These are phyloP conservation scores for Aspergillus ustus DNA, from an alignment of 2,329 filamentous ascomycete genomes.

Conservation along the genomic window DNA sequence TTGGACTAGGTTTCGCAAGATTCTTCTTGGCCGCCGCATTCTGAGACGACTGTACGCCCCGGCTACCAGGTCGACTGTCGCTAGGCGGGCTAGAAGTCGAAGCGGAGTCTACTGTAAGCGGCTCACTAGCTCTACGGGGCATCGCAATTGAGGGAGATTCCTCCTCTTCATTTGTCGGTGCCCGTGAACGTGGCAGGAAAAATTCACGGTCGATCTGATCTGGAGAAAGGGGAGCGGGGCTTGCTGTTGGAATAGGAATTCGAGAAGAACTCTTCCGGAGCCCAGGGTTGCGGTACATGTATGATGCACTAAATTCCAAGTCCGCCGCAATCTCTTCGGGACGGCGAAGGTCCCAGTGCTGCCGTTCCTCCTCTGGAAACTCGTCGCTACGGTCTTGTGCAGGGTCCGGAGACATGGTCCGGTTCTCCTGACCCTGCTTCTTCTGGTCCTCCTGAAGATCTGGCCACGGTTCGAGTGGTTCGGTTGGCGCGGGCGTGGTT, in stretches of 20 bases:
- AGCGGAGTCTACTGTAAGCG: constrained; percentile 31
- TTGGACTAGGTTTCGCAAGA: constrained; percentile 33
- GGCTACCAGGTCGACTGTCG: constrained; percentile 38
- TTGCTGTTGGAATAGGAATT: constrained; percentile 83
- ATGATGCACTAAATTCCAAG: constrained; percentile 50
- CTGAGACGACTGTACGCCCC: constrained; percentile 33
- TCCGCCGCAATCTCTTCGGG: constrained; percentile 75
- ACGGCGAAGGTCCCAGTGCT: constrained; percentile 72
- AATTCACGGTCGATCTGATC: constrained; percentile 76
- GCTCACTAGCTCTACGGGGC: constrained; percentile 69
- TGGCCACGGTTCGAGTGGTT: constrained; percentile 42
- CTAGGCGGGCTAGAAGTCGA: constrained; percentile 31
- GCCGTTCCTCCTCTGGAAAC: constrained; percentile 47
- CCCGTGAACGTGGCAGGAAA: constrained; percentile 64
- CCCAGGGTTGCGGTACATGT: constrained; percentile 57
- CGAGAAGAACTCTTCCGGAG: constrained; percentile 70
- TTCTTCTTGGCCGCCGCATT: constrained; percentile 39
- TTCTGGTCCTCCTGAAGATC: constrained; percentile 38
- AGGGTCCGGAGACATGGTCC: constrained; percentile 36
- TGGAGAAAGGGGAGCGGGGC: constrained; percentile 73
- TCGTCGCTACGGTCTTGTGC: constrained; percentile 45
- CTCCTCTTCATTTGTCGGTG: constrained; percentile 64
- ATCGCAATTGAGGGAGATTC: constrained; percentile 64
- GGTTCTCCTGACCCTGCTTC: constrained; percentile 39
- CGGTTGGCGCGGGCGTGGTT: constrained; percentile 30